Evolutionary conservation across 768 basidiomycete genomes (phyloP), one percentile per base, ranked within the genome.

Genomic region (Mycena rosella): DNA sequence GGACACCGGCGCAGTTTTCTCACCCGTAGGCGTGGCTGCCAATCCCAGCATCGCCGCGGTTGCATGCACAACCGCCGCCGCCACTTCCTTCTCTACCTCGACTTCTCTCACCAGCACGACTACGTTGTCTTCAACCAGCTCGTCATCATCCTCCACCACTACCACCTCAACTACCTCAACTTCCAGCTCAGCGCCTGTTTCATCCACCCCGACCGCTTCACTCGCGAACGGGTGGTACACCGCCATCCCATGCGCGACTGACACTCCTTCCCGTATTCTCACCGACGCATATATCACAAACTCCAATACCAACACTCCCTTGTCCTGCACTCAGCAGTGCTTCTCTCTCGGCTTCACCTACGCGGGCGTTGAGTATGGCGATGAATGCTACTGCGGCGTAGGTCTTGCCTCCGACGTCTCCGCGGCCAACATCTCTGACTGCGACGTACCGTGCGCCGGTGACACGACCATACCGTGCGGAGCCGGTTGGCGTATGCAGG

Each of bases 291-390:
- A 60, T 24, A 47, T 60, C 45, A 60, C 58, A 36, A 60, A 15
- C 34, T 60, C 58, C 30, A 60, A 60, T 49, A 60, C 58, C 45
- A 60, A 60, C 60, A 60, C 60, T 49, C 60, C 60, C 9, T 52
- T 42, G 9, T 38, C 48, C 20, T 60, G 48, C 48, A 49, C 36
- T 29, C 48, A 49, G 34, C 0, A 38, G 29, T 60, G 60, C 27
- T 49, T 52, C 26, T 38, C 60, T 49, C 47, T 51, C 17, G 60
- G 60, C 32, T 60, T 51, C 60, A 60, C 32, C 36, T 51, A 38
- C 27, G 60, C 60, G 10, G 60, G 34, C 9, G 60, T 60, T 38
- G 60, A 60, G 42, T 60, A 49, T 51, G 60, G 60, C 6, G 27
- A 60, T 32, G 60, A 49, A 30, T 60, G 60, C 60, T 60, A 60